Evolutionary conservation across 108 stramenopile species (phyloP), one percentile per base, ranked within the genome.

Genomic region (Epipyxis sp.): DNA sequence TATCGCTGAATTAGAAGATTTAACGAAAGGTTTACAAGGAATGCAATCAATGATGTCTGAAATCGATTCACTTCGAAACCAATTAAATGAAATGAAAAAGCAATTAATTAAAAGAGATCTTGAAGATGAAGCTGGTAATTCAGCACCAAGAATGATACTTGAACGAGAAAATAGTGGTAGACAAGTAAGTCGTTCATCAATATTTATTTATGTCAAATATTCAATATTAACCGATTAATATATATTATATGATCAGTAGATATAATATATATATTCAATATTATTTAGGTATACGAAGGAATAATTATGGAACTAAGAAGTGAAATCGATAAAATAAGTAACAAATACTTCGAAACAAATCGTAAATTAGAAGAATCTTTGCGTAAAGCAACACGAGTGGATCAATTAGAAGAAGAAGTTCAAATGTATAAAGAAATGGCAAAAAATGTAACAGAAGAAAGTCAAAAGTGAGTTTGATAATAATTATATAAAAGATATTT

Each of bases 211-310:
- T 50, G 13, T 50, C 46, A 50, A 6, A 6, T 50, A 50, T 20
- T 50, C 46, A 50, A 6, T 50, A 13, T 50, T 50, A 13, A 6
- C 20, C 46, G n/a, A n/a, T n/a, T n/a, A n/a, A n/a, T n/a, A n/a
- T n/a, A n/a, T n/a, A n/a, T n/a, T n/a, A n/a, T n/a, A n/a, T n/a
- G n/a, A n/a, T n/a, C n/a, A n/a, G n/a, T n/a, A n/a, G n/a, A n/a
- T n/a, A n/a, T n/a, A n/a, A n/a, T n/a, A n/a, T n/a, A n/a, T n/a
- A n/a, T n/a, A n/a, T n/a, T n/a, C n/a, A n/a, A n/a, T n/a, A n/a
- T n/a, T n/a, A n/a, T n/a, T 20, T 32, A 35, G 61, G 25, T 65
- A 16, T 65, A 65, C 25, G 61, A 65, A 37, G 61, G 61, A 29
- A 65, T 65, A 29, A 65, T 65, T 6, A 6, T 32, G 3, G 25